Evolutionary conservation across 441 rosid genomes (phyloP), one percentile per base, ranked within the genome.

Genomic region (Populus hybrid): DNA sequence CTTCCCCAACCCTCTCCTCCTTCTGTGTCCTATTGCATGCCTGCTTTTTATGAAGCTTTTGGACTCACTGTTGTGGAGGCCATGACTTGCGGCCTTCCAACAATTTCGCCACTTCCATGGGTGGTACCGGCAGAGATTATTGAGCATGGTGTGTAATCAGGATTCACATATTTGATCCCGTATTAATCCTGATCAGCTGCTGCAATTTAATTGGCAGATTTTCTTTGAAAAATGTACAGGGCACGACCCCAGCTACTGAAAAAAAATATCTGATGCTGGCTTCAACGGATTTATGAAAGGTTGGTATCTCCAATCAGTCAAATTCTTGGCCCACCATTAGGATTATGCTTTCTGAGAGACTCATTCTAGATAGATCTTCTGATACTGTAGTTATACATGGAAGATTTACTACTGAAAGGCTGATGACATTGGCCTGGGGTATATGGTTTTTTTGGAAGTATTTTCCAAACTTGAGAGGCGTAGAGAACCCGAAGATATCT

Each of bases 61-160:
- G 99, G 98, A 70, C 92, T 94, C 71, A 92, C 98, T 5, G 96
- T 96, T 40, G 93, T 96, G 78, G 98, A 96, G 85, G 96, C 98
- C 79, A 96, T 96, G 99, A 94, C 96, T 68, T 91, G 91, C 72
- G 98, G 94, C 57, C 97, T 96, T 75, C 99, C 98, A 28, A 94
- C 96, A 67, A n/a, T n/a, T 90, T 96, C 53, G 98, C 28, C 99
- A 96, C 99, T 66, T 82, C 79, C 97, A 94, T 67, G n/a, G 98
- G 98, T 75, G 98, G 98, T 71, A n/a, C 97, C 99, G 0, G 94
- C 97, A 7, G 99, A 96, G 89, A 91, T 96, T 72, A 96, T 96
- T 16, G 94, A 89, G 82, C 76, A 92, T 9, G 96, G 96, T 23
- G 28, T 82, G n/a, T n/a, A n/a, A 7, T 96, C 99, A 1, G 99